phyloP scores from a whole-genome alignment of 352 stramenopile genomes.

The Pythium chondricola region DNA sequence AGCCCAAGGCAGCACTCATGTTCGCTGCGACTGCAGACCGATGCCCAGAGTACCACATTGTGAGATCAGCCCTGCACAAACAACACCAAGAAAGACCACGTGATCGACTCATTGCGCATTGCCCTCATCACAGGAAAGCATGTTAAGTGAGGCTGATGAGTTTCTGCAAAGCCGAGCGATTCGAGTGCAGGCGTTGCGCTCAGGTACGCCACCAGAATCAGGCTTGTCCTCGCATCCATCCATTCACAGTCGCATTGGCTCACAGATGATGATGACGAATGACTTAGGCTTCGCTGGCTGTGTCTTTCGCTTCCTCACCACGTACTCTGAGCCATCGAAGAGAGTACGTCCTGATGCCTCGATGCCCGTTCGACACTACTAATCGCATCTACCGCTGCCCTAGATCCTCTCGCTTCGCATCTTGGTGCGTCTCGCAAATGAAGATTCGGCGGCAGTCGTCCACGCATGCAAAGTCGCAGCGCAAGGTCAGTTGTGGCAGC shows the following conservation, averaged over 20 bases:
- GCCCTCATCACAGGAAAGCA: conserved; percentile 34
- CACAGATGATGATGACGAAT: neutral
- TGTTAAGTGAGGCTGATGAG: conserved; percentile 49
- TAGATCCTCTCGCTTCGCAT: conserved; percentile 52
- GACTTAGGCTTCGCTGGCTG: conserved; percentile 45
- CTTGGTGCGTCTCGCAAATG: conserved; percentile 46
- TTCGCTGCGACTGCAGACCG: too few relatives aligned
- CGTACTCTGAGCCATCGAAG: conserved; percentile 47
- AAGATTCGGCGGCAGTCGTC: conserved; percentile 42
- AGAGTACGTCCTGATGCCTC: conserved; percentile 30
- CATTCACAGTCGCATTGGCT: neutral
- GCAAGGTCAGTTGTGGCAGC: conserved; percentile 65
- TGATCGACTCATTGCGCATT: neutral
- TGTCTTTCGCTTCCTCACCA: conserved; percentile 47
- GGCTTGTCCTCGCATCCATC: too few relatives aligned
- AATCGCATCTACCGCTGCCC: neutral
- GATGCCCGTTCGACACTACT: neutral
- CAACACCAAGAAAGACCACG: neutral
- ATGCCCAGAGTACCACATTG: conserved; percentile 53
- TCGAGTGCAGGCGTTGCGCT: conserved; percentile 36
- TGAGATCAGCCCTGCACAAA: conserved; percentile 14
- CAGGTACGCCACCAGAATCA: too few relatives aligned
- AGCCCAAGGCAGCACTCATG: too few relatives aligned
- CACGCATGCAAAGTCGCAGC: conserved; percentile 50
- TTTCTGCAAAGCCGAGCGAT: conserved; percentile 42